Conservation (phyloP, 2,329 filamentous ascomycete genomes). For the Xylaria digitata region DNA sequence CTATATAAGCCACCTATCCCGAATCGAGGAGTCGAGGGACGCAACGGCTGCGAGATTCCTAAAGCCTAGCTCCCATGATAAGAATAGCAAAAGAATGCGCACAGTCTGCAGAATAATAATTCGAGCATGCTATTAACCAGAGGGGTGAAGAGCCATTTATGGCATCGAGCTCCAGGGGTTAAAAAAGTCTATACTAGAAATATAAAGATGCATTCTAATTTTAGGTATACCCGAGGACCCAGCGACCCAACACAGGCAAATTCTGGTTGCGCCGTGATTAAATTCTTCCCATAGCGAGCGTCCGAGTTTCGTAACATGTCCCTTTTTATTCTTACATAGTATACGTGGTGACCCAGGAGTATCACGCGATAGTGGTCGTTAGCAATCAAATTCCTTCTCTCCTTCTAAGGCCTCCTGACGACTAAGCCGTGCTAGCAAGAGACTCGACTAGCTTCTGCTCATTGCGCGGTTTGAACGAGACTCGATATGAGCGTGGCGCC, state of each 20-base stretch:
- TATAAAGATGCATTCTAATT: neutral
- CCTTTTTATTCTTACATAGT: too few species aligned
- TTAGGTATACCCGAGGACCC: neutral
- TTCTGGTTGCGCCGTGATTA: neutral
- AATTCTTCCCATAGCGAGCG: neutral
- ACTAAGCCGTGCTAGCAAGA: slow-evolving; percentile 25
- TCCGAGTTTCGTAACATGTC: neutral
- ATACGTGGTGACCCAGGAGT: neutral
- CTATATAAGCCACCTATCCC: neutral
- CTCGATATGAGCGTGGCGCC: slow-evolving; percentile 42
- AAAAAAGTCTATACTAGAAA: neutral
- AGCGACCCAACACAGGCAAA: neutral
- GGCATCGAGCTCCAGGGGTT: neutral
- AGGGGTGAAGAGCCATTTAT: too few species aligned
- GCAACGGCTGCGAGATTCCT: neutral
- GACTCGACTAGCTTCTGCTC: slow-evolving; percentile 32
- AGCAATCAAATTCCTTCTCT: neutral
- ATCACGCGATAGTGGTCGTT: neutral
- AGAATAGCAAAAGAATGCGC: neutral
- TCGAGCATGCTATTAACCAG: neutral
- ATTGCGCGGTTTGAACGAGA: slow-evolving; percentile 45
- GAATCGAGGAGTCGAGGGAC: too few species aligned
- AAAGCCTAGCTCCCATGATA: too few species aligned
- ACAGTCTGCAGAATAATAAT: neutral
- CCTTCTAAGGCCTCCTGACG: neutral